Evolutionary conservation across 2,329 filamentous ascomycete genomes (phyloP).

Genomic region (Cladosporium sp.): DNA sequence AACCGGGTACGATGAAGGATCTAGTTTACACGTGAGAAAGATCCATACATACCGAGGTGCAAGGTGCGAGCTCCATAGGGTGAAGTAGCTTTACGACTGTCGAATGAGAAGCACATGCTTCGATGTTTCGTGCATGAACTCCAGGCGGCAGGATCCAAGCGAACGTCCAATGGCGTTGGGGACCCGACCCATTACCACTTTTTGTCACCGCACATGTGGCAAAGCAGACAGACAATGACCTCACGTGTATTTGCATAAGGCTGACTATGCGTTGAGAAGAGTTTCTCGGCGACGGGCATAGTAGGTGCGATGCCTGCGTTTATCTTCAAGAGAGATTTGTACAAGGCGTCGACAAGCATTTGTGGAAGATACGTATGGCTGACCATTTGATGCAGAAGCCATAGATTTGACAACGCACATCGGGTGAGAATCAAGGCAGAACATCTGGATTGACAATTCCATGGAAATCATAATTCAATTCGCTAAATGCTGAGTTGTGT

Average conservation of each 20-base stretch:
- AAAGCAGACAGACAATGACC: not conserved
- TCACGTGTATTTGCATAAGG: not conserved
- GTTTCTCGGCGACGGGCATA: not conserved
- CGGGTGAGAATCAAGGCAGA: not conserved
- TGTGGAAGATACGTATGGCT: not conserved
- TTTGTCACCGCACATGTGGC: not conserved
- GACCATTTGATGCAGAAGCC: not conserved
- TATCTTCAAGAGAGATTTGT: not conserved
- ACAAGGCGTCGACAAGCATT: too few species aligned
- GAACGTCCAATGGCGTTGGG: not conserved
- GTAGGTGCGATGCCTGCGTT: not conserved
- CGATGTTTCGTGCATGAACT: conserved; percentile 1
- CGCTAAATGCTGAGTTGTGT: not conserved
- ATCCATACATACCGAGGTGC: not conserved
- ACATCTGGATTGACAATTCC: not conserved
- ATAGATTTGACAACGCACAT: not conserved
- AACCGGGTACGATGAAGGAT: not conserved
- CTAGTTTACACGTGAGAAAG: not conserved
- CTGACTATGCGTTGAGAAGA: not conserved
- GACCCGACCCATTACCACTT: not conserved
- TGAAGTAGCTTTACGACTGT: not conserved
- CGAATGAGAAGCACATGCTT: not conserved
- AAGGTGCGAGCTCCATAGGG: not conserved
- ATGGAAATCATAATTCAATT: not conserved
- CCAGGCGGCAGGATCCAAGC: not conserved